phyloP scores from a whole-genome alignment of 2,329 filamentous ascomycete genomes.

The Scopulariopsis brevicaulis region DNA sequence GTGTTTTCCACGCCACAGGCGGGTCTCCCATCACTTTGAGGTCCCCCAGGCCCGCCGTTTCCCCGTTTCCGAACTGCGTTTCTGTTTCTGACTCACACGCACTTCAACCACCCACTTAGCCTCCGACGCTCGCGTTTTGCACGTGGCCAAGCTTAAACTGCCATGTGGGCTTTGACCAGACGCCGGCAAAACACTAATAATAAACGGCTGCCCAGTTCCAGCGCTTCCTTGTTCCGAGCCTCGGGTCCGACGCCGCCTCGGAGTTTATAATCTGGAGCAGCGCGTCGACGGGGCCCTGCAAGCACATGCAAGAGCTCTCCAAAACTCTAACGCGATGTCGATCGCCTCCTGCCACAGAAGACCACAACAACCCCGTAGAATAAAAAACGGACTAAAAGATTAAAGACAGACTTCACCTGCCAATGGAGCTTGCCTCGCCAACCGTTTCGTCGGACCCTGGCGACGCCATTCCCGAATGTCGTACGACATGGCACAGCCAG shows the following conservation, averaged over 20 bases:
- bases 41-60: background rate
- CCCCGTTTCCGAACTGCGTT: background rate
- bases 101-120: background rate
- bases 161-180: too few species aligned
- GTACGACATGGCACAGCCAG: background rate
- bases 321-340: too few species aligned
- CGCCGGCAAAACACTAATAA: too few species aligned
- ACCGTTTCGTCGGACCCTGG: background rate
- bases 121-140: too few species aligned
- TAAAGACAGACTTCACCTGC: background rate
- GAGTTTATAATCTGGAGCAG: background rate
- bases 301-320: too few species aligned
- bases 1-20: background rate
- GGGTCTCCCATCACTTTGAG: background rate
- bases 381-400: background rate
- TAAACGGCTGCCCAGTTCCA: background rate
- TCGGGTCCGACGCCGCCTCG: background rate
- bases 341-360: too few species aligned
- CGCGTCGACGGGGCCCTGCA: background rate
- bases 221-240: background rate
- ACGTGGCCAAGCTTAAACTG: too few species aligned
- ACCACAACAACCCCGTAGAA: background rate
- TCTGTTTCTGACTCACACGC: background rate
- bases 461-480: background rate
- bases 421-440: background rate